phyloP scores from a whole-genome alignment of 306 rosid genomes.

The Cucumis cinereus region DNA sequence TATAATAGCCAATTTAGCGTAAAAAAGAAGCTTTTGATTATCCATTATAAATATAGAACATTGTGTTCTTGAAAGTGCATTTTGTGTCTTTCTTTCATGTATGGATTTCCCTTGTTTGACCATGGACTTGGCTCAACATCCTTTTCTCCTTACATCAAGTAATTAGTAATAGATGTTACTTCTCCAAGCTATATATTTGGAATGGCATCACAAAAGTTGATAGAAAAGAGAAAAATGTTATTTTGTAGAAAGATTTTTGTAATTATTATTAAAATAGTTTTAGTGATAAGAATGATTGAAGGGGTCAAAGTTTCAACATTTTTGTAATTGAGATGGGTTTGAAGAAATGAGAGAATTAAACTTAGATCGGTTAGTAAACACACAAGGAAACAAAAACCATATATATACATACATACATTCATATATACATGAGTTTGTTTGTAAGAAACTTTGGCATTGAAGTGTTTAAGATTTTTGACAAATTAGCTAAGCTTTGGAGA shows the following conservation, averaged over 20 bases:
- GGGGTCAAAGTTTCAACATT: background rate
- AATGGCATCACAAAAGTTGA: too few relatives aligned
- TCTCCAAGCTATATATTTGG: background rate
- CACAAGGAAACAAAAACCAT: background rate
- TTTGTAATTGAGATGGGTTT: background rate
- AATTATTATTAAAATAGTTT: background rate
- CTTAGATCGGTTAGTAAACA: background rate
- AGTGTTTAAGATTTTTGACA: background rate
- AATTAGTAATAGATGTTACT: too few relatives aligned
- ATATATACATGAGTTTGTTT: background rate
- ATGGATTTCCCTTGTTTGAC: too few relatives aligned
- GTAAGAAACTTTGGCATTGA: background rate
- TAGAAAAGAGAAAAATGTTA: too few relatives aligned
- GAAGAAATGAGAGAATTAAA: background rate
- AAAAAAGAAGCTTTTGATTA: too few relatives aligned
- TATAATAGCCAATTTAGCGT: too few relatives aligned
- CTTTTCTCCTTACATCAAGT: too few relatives aligned
- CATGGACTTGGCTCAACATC: too few relatives aligned
- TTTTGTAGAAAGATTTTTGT: too few relatives aligned
- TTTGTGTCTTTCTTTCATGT: too few relatives aligned
- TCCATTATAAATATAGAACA: too few relatives aligned
- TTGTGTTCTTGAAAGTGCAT: too few relatives aligned
- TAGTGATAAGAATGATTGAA: background rate
- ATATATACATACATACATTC: background rate
- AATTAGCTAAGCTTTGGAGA: background rate